phyloP scores from a whole-genome alignment of 2,329 filamentous ascomycete genomes.

The Colletotrichum sp. region DNA sequence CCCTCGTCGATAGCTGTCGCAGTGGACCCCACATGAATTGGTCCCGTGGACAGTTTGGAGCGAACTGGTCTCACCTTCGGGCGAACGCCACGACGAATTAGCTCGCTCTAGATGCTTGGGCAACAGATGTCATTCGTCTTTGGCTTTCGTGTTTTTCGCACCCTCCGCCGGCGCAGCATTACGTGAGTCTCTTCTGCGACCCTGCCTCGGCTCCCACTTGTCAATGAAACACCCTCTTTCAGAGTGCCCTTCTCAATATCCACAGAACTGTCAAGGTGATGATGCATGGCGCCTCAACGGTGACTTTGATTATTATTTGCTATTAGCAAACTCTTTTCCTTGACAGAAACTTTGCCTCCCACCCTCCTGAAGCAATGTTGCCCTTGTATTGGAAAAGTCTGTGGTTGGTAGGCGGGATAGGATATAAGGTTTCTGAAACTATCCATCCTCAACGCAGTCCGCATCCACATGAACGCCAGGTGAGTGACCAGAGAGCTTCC shows the following conservation, averaged over 20 bases:
- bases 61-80: not conserved
- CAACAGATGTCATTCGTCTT: not conserved
- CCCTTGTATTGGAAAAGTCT: not conserved
- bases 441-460: not conserved
- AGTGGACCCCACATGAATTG: not conserved
- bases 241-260: not conserved
- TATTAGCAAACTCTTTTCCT: not conserved
- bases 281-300: not conserved
- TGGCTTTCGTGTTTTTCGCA: not conserved
- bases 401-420: not conserved
- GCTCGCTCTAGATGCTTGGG: not conserved
- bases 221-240: not conserved
- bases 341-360: not conserved
- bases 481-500: not conserved
- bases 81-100: conserved; percentile 1
- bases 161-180: not conserved
- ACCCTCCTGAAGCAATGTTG: not conserved
- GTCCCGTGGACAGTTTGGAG: not conserved
- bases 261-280: not conserved
- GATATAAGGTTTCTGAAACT: not conserved
- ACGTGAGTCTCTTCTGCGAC: not conserved
- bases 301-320: not conserved
- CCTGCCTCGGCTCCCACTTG: not conserved
- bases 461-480: not conserved
- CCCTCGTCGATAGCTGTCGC: not conserved